A percentile compares a stretch with the other conserved stretches of the same genome.
Evolutionary conservation across 495 filamentous ascomycete species (phyloP).

Genomic region (Parathielavia appendiculata): DNA sequence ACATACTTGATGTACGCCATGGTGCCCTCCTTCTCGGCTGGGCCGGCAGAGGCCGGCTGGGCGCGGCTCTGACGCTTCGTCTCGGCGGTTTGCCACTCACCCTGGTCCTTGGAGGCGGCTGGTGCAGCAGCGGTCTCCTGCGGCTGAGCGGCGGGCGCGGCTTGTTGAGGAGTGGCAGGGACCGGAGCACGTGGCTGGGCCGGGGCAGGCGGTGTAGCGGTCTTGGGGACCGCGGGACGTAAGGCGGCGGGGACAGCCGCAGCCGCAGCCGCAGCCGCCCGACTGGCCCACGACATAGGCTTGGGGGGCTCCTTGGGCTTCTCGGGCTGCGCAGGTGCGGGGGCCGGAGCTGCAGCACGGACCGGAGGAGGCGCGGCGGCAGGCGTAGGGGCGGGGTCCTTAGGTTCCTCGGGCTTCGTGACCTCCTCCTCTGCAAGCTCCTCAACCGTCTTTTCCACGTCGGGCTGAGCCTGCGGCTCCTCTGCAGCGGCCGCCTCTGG

Average conservation of each 20-base stretch:
- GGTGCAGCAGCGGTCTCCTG: conserved; percentile 29
- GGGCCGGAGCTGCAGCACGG: conserved; percentile 36
- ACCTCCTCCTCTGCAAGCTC: conserved; percentile 45
- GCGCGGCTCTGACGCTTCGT: conserved; percentile 72
- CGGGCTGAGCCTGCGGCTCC: conserved; percentile 33
- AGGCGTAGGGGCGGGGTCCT: conserved; percentile 56
- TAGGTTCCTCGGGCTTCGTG: conserved; percentile 53
- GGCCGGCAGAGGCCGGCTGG: conserved; percentile 45
- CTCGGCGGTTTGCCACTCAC: conserved; percentile 81
- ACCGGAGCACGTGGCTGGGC: conserved; percentile 28
- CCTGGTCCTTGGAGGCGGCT: conserved; percentile 40
- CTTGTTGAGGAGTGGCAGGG: conserved; percentile 33
- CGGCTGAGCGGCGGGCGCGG: conserved; percentile 34
- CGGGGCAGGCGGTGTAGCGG: conserved; percentile 39
- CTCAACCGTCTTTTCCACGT: conserved; percentile 37
- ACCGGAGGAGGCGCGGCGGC: conserved; percentile 41
- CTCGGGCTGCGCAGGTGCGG: conserved; percentile 37
- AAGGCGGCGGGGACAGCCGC: conserved; percentile 40
- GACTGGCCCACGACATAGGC: conserved; percentile 88
- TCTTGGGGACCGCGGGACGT: conserved; percentile 35
- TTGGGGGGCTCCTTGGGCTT: conserved; percentile 42
- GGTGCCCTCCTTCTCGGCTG: conserved; percentile 60
- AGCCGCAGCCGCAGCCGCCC: conserved; percentile 50
- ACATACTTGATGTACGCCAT: conserved; percentile 92
- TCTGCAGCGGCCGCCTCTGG: conserved; percentile 46